Base-by-base conservation (phyloP, 257 asterid species). In the Knoxia roxburghii region DNA sequence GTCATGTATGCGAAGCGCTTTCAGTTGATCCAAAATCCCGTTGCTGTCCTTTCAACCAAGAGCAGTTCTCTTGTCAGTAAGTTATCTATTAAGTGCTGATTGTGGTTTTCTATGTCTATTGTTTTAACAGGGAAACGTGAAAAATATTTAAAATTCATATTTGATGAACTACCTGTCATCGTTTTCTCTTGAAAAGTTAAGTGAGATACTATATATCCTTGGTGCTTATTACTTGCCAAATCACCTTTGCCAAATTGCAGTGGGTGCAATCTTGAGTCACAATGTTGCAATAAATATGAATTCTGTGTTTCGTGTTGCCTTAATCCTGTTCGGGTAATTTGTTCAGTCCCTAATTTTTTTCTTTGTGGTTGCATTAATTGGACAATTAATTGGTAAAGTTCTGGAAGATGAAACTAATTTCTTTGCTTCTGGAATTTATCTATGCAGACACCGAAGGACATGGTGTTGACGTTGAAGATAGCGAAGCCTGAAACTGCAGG, bases 261-360 rank as follows among this genome's bases (percentile, higher is more conserved):
- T 11, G 97, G 95, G 45, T 93, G 98, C 86, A 92, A 86, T 79
- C 83, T 82, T 26, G 75, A 71, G 53, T 87, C 90, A 68, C 88
- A 82, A 50, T 92, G 98, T 73, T 92, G 98, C 86, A 85, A 86
- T 75, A 79, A 96, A 14, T 93, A 93, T 33, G 98, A 89, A 78
- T 86, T 69, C 78, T 93, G 98, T 76, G 98, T 93, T 77, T 79
- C 98, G n/a, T 93, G 98, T 83, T 93, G 98, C 85, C 83, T 89
- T 77, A 79, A 85, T 82, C 97, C 97, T 5, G 69, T 73, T 65
- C 80, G 66, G 90, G 97, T 91, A 85, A 76, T 64, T 61, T 55
- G 35, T 41, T 76, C 67, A 23, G 20, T 51, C 35, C 24, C 5
- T 59, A 13, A 1, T 32, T 39, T 48, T 20, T 20, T 20, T 0